Evolutionary conservation across 768 basidiomycete genomes (phyloP).

Genomic region (Bullera alba): DNA sequence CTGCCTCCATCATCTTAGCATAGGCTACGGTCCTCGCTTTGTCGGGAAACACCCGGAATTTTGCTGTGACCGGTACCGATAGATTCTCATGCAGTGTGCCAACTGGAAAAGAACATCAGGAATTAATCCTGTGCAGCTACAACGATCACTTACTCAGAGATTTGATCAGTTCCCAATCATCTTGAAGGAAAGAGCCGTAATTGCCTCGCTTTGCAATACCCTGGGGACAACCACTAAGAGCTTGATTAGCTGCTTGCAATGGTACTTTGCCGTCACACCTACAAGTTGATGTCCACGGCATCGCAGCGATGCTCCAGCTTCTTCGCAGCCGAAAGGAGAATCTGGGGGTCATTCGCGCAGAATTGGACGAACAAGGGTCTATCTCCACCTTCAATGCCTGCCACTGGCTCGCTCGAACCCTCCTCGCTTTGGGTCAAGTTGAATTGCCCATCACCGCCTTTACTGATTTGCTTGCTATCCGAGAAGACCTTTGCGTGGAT

Average conservation of each 20-base stretch:
- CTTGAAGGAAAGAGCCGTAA: slow-evolving; percentile 87
- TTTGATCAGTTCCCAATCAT: slow-evolving; percentile 87
- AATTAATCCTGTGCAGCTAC: neutral
- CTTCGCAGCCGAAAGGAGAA: slow-evolving; percentile 69
- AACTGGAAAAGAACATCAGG: slow-evolving; percentile 52
- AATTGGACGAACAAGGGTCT: slow-evolving; percentile 84
- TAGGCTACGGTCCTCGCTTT: slow-evolving; percentile 85
- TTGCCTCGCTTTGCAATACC: slow-evolving; percentile 81
- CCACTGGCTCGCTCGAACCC: slow-evolving; percentile 53
- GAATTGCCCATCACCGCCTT: slow-evolving; percentile 30
- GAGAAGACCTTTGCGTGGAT: slow-evolving; percentile 69
- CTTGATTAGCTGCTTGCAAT: neutral
- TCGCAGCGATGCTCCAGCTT: slow-evolving; percentile 74
- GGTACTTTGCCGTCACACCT: neutral
- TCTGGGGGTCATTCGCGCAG: slow-evolving; percentile 79
- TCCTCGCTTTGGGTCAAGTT: slow-evolving; percentile 63
- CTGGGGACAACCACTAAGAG: slow-evolving; percentile 61
- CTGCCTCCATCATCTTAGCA: slow-evolving; percentile 88
- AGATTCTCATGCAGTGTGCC: slow-evolving; percentile 77
- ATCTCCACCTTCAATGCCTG: slow-evolving; percentile 51
- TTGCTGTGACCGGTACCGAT: slow-evolving; percentile 87
- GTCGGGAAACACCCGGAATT: slow-evolving; percentile 84
- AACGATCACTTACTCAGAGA: slow-evolving; percentile 57
- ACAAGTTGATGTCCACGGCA: slow-evolving; percentile 91
- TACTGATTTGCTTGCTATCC: slow-evolving; percentile 2